A percentile compares a stretch with the other conserved stretches of the same genome.
Evolutionary conservation across 805 yeast genomes (phyloP).

Genomic region (Cyberlindnera meyerae): DNA sequence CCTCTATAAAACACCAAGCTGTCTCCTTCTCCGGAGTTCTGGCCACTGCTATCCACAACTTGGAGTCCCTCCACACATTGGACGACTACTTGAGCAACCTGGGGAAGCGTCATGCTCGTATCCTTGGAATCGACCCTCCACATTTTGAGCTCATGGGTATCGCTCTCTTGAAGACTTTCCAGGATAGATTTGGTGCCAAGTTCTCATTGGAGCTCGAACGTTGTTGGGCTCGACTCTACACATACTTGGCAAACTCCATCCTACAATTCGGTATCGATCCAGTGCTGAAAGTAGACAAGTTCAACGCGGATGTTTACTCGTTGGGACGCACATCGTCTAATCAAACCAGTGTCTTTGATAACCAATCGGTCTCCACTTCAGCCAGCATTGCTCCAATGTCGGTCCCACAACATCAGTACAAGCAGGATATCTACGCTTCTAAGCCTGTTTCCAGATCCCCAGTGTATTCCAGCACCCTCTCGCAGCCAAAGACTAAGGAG

Average conservation of each 20-base stretch:
- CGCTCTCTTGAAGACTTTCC: constrained; percentile 62
- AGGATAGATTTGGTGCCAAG: constrained; percentile 49
- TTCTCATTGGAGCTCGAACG: constrained; percentile 60
- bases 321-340: constrained; percentile 8
- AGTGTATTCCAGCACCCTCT: neutral
- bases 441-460: neutral
- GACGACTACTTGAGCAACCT: constrained; percentile 57
- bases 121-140: constrained; percentile 64
- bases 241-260: constrained; percentile 63
- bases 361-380: constrained; percentile 10
- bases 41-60: constrained; percentile 57
- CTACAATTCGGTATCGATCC: constrained; percentile 46
- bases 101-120: constrained; percentile 73
- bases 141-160: constrained; percentile 71
- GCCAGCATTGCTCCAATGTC: constrained; percentile 2
- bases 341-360: constrained; percentile 10
- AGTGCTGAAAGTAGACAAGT: constrained; percentile 30
- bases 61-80: constrained; percentile 53
- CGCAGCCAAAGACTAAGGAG: constrained; percentile 2
- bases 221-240: constrained; percentile 66
- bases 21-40: constrained; percentile 75
- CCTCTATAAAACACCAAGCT: constrained; percentile 75
- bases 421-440: neutral
- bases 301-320: constrained; percentile 6
- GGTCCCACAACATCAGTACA: neutral